A percentile compares a stretch with the other conserved stretches of the same genome.
Evolutionary conservation across 495 filamentous ascomycete species (phyloP).

Genomic region (Xylaria sp.): DNA sequence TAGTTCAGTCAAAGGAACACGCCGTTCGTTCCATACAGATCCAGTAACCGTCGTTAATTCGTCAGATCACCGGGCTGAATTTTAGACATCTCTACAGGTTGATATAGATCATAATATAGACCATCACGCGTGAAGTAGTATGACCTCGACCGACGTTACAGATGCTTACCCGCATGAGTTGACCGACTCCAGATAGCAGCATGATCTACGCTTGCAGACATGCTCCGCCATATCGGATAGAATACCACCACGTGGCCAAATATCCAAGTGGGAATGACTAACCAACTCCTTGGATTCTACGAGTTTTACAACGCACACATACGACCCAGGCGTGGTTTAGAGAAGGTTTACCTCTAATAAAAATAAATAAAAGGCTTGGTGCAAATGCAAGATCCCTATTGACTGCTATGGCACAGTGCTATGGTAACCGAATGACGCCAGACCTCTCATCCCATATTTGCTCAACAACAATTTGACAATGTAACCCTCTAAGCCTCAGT

Average conservation of each 20-base stretch:
- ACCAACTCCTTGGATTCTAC: not conserved
- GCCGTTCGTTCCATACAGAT: not conserved
- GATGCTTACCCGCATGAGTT: not conserved
- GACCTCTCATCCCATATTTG: slow-evolving; percentile 48
- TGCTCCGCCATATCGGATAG: not conserved
- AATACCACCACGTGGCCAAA: not conserved
- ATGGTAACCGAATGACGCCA: slow-evolving; percentile 47
- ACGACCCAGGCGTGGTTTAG: too few relatives aligned
- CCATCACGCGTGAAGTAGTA: not conserved
- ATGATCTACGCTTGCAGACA: not conserved
- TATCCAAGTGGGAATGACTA: not conserved
- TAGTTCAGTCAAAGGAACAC: not conserved
- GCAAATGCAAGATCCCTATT: slow-evolving; percentile 48
- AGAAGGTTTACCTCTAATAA: slow-evolving; percentile 1
- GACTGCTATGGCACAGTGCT: slow-evolving; percentile 46
- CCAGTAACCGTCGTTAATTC: not conserved
- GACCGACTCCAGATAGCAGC: not conserved
- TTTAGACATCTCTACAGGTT: too few relatives aligned
- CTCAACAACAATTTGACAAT: slow-evolving; percentile 33
- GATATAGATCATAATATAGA: too few relatives aligned
- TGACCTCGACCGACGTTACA: not conserved
- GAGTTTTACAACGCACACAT: not conserved
- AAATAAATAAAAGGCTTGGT: slow-evolving; percentile 22
- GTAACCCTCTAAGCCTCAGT: slow-evolving; percentile 50
- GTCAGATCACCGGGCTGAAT: not conserved